These are phyloP conservation scores for Ceratocystiopsis minuta DNA, from an alignment of 2,329 filamentous ascomycete species.

Conservation along the genomic window DNA sequence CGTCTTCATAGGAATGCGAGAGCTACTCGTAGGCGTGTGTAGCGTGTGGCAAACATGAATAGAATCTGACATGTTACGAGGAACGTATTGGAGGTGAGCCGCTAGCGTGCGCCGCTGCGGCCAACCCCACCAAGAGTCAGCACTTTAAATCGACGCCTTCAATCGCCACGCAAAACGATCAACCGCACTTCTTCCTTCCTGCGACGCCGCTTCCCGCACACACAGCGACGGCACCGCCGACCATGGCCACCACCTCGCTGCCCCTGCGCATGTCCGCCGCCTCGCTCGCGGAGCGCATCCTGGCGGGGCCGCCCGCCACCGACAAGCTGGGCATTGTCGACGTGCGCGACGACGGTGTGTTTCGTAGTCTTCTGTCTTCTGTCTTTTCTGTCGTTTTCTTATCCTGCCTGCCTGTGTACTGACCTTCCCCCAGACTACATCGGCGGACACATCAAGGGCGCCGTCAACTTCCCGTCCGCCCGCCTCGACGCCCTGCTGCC, in stretches of 20 bases:
- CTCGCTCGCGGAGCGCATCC: conserved; percentile 47
- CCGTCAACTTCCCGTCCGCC: conserved; percentile 55
- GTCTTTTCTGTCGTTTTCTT: background rate
- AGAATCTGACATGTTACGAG: too few relatives aligned
- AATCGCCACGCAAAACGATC: too few relatives aligned
- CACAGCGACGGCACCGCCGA: too few relatives aligned
- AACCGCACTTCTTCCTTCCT: too few relatives aligned
- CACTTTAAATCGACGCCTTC: too few relatives aligned
- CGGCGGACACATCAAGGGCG: conserved; percentile 71
- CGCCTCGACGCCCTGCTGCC: conserved; percentile 62
- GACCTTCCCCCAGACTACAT: conserved; percentile 47
- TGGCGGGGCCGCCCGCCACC: conserved; percentile 26
- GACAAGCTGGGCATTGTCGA: conserved; percentile 58
- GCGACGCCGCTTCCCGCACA: too few relatives aligned
- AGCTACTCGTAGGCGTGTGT: too few relatives aligned
- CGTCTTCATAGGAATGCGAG: too few relatives aligned
- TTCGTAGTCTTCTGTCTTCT: background rate
- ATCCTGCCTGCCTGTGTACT: background rate
- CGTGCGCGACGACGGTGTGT: conserved; percentile 63
- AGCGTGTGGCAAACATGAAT: too few relatives aligned
- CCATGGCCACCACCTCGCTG: conserved; percentile 37
- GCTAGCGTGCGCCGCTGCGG: too few relatives aligned
- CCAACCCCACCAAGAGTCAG: too few relatives aligned
- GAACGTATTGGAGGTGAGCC: too few relatives aligned
- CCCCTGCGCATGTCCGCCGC: conserved; percentile 52